phyloP scores from a whole-genome alignment of 345 rosid species.

The Rhizophora mangle region DNA sequence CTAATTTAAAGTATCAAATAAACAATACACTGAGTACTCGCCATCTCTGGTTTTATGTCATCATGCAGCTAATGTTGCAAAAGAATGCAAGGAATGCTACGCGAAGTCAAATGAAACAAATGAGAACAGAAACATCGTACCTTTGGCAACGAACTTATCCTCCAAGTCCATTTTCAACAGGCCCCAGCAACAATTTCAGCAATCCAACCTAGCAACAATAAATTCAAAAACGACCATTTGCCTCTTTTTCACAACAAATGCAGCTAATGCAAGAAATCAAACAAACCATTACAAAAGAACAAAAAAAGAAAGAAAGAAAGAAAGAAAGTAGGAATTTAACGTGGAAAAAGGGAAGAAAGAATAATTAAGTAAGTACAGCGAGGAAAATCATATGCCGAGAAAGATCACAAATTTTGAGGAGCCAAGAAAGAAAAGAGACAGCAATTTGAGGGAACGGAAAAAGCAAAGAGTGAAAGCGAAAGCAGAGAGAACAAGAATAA shows the following conservation, averaged over 20 bases:
- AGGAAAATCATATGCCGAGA: constrained; percentile 17
- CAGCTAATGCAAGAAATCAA: constrained; percentile 13
- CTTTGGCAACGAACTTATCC: constrained; percentile 46
- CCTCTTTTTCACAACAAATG: constrained; percentile 21
- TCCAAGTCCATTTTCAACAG: constrained; percentile 48
- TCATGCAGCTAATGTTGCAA: no score
- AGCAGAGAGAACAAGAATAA: constrained; percentile 7
- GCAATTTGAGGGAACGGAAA: neutral
- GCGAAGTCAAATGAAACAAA: neutral
- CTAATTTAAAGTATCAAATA: no score
- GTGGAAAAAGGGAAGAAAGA: no score
- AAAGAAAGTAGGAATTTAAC: neutral
- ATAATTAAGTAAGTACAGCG: neutral
- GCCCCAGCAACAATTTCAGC: constrained; percentile 11
- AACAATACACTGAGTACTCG: no score
- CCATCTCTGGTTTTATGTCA: no score
- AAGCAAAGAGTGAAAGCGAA: neutral
- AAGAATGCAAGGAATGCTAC: no score
- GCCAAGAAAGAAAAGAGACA: neutral
- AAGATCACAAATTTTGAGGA: constrained; percentile 2
- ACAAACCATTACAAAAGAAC: neutral
- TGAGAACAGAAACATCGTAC: constrained; percentile 31
- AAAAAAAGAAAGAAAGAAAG: constrained; percentile 1
- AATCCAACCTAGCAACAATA: constrained; percentile 29
- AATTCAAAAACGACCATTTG: neutral